phyloP scores from a whole-genome alignment of 352 stramenopile species.

The Globisporangium nodosum region DNA sequence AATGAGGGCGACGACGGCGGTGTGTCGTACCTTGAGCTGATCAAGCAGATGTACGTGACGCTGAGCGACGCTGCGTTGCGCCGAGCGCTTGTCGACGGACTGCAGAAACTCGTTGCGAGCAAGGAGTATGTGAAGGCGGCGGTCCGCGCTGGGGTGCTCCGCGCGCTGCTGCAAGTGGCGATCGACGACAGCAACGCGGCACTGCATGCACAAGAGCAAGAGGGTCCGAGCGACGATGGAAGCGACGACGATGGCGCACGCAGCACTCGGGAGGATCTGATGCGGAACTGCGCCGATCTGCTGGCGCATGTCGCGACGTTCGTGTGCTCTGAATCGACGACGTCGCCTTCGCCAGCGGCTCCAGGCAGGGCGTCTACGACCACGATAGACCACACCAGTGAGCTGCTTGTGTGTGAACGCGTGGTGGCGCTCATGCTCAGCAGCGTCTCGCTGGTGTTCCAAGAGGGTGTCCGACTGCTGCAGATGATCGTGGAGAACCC shows the following conservation, averaged over 20 bases:
- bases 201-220: not conserved
- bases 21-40: constrained; percentile 30
- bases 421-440: constrained; percentile 58
- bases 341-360: not conserved
- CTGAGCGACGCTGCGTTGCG: constrained; percentile 21
- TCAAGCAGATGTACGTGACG: constrained; percentile 78
- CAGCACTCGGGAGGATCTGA: constrained; percentile 1
- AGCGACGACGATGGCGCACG: constrained; percentile 1
- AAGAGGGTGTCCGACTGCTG: constrained; percentile 49
- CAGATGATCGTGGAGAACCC: constrained; percentile 50
- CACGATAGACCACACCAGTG: not conserved
- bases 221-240: not conserved
- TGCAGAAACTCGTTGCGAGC: constrained; percentile 22
- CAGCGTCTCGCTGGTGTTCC: constrained; percentile 40
- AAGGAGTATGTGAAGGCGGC: constrained; percentile 51
- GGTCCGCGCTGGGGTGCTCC: constrained; percentile 31
- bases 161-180: constrained; percentile 39
- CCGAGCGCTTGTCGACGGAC: constrained; percentile 22
- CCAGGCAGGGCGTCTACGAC: not conserved
- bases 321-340: constrained; percentile 5
- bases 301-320: constrained; percentile 10
- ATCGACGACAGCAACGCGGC: constrained; percentile 17
- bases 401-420: constrained; percentile 27
- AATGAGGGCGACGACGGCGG: not conserved
- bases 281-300: constrained; percentile 9